These are phyloP conservation scores for Coffea canephora DNA, from an alignment of 257 asterid genomes.

Conservation along the genomic window DNA sequence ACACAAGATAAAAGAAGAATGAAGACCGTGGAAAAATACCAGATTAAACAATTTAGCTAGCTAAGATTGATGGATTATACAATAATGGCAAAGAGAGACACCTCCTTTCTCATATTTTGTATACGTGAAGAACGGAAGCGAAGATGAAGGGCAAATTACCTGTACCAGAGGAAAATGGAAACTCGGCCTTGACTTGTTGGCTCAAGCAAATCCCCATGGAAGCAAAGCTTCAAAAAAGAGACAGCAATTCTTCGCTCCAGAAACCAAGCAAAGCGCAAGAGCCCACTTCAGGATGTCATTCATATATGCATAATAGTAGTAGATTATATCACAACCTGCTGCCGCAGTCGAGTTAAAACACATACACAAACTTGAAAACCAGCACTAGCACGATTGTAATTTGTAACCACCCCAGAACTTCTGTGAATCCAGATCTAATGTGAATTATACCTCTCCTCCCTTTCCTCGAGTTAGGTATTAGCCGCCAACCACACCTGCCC, in stretches of 20 bases:
- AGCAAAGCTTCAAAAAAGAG: constrained; percentile 21
- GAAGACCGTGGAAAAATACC: not conserved
- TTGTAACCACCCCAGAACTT: constrained; percentile 12
- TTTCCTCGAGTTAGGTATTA: constrained; percentile 13
- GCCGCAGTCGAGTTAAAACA: constrained; percentile 7
- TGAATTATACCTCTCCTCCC: constrained; percentile 21
- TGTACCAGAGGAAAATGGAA: constrained; percentile 49
- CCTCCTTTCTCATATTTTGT: constrained; percentile 4
- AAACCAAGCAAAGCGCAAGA: constrained; percentile 25
- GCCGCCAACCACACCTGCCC: constrained; percentile 11
- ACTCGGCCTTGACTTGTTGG: constrained; percentile 81
- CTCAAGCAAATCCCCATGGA: constrained; percentile 84
- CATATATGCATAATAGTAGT: constrained; percentile 8
- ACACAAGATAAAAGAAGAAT: not conserved
- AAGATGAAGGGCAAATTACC: constrained; percentile 25
- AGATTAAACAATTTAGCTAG: not conserved
- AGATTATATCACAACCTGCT: constrained; percentile 5
- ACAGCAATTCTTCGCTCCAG: constrained; percentile 17
- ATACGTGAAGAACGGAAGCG: constrained; percentile 3
- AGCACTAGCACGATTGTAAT: constrained; percentile 1
- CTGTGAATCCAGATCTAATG: constrained; percentile 45
- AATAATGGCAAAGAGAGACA: not conserved
- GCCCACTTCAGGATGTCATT: constrained; percentile 30
- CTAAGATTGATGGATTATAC: not conserved
- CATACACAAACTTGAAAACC: constrained; percentile 1